A percentile compares a stretch with the other conserved stretches of the same genome.
Evolutionary conservation across 768 basidiomycete genomes (phyloP).

Genomic region (Leucocoprinus leucothites): DNA sequence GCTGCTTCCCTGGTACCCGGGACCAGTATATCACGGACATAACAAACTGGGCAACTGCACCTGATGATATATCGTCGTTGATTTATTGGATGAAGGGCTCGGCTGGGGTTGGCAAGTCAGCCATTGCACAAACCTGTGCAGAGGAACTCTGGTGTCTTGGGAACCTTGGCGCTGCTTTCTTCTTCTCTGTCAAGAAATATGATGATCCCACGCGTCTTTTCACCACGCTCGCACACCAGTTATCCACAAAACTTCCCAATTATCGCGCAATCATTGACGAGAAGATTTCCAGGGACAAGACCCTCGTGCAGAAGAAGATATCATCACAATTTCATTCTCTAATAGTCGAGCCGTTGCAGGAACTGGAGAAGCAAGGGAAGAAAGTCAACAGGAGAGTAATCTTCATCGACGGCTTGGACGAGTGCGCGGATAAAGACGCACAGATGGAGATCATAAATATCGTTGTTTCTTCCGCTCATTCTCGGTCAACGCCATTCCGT

Average conservation of each 20-base stretch:
- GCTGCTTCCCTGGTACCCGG: no score
- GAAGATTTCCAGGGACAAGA: background rate
- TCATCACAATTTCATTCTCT: background rate
- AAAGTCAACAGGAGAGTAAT: background rate
- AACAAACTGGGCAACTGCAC: no score
- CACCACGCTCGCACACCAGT: constrained; percentile 6
- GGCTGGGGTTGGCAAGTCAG: background rate
- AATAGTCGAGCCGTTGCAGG: background rate
- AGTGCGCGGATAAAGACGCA: background rate
- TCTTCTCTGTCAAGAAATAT: background rate
- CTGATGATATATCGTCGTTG: no score
- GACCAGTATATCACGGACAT: no score
- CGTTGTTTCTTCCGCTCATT: background rate
- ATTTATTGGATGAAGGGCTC: no score
- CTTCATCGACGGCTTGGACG: constrained; percentile 1
- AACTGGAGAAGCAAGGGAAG: background rate
- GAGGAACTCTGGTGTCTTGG: background rate
- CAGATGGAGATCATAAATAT: background rate
- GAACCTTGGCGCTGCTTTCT: constrained; percentile 6
- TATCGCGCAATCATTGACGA: background rate
- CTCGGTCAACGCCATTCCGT: background rate
- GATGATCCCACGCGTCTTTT: background rate
- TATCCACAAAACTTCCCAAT: background rate
- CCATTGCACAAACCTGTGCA: constrained; percentile 5
- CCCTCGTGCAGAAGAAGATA: background rate